Conservation (phyloP, 73 alveolate genomes). For the Strombidium stylifer region DNA sequence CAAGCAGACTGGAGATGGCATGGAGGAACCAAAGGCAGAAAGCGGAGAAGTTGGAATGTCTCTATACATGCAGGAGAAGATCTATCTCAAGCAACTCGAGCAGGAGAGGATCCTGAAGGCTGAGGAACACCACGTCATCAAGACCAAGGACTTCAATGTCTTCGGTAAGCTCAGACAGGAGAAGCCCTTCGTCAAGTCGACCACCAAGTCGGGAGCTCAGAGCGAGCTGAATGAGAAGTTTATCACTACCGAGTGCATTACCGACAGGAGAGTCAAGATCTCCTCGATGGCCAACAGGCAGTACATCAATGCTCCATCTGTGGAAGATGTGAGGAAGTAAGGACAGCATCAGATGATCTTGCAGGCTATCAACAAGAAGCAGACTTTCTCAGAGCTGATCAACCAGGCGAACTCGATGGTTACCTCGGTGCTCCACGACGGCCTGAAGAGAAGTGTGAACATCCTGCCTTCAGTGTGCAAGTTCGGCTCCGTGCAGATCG, state of each 20-base stretch:
- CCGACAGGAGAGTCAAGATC: slow-evolving; percentile 95
- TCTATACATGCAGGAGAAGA: slow-evolving; percentile 51
- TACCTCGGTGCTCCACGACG: slow-evolving; percentile 94
- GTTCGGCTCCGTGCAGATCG: slow-evolving; percentile 67
- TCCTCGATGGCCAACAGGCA: slow-evolving; percentile 93
- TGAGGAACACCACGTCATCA: slow-evolving; percentile 63
- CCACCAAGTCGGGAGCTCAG: slow-evolving; percentile 72
- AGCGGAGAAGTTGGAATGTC: slow-evolving; percentile 6
- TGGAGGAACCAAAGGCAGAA: slow-evolving; percentile 7
- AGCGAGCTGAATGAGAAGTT: slow-evolving; percentile 93
- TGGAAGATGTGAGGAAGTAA: slow-evolving; percentile 90
- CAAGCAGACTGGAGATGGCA: background rate
- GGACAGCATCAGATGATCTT: slow-evolving; percentile 95
- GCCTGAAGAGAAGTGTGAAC: slow-evolving; percentile 65
- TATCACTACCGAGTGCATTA: slow-evolving; percentile 90
- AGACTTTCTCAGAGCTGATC: slow-evolving; percentile 92
- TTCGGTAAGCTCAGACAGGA: slow-evolving; percentile 76
- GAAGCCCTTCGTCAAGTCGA: slow-evolving; percentile 54
- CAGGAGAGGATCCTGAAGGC: slow-evolving; percentile 36
- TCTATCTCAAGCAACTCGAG: slow-evolving; percentile 27
- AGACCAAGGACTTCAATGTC: slow-evolving; percentile 76
- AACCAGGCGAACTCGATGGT: slow-evolving; percentile 94
- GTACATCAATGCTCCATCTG: slow-evolving; percentile 92
- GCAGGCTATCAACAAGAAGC: slow-evolving; percentile 89
- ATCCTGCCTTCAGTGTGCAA: slow-evolving; percentile 58